A percentile compares a stretch with the other conserved stretches of the same genome.
Conservation (phyloP, 306 rosid genomes). For the Prunus padus region DNA sequence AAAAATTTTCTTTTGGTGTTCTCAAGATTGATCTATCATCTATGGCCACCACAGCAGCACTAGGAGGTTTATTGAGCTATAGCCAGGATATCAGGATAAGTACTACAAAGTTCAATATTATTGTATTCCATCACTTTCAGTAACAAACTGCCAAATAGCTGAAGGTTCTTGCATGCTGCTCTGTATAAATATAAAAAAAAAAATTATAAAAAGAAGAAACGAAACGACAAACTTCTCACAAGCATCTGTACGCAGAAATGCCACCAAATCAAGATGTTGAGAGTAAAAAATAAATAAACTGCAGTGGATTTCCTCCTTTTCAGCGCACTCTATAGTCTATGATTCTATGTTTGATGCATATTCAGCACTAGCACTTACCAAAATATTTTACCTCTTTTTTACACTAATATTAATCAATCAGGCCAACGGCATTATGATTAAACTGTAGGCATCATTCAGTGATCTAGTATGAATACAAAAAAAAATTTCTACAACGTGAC, state of each 20-base stretch:
- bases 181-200: neutral
- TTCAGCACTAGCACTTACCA: neutral
- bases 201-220: neutral
- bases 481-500: constrained; percentile 5
- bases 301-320: neutral
- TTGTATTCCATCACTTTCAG: neutral
- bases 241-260: neutral
- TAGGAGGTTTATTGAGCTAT: neutral
- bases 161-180: neutral
- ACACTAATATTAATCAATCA: neutral
- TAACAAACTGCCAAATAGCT: neutral
- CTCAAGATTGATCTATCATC: neutral
- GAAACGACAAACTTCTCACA: neutral
- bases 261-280: neutral
- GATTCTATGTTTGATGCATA: neutral
- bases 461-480: neutral
- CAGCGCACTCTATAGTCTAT: neutral
- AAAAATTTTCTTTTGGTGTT: neutral
- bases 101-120: neutral
- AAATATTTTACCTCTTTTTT: neutral
- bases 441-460: neutral
- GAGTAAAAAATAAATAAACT: neutral
- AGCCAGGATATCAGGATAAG: neutral
- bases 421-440: neutral
- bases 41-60: neutral